Evolutionary conservation across 2,329 filamentous ascomycete species (phyloP), one percentile per base, ranked within the genome.

Genomic region (Hymenoscyphus fructigenus): DNA sequence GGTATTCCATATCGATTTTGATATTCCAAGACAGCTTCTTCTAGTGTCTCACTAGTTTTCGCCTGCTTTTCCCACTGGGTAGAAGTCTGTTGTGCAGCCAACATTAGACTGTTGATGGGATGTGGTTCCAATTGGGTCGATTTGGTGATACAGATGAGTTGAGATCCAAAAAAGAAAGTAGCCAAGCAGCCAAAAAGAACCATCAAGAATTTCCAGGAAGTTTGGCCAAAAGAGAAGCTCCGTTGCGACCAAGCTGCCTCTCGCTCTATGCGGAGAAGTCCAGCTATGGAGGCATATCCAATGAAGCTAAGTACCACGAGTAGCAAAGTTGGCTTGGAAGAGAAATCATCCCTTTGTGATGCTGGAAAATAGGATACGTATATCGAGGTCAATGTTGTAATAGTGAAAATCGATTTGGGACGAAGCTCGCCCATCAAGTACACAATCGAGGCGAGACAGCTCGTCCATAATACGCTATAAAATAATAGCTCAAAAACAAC

Each of bases 21-120:
- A 57, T 72, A 72, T 59, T 66, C 66, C 15, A 28, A 14, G 5
- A 71, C 67, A 15, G 70, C 70, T 36, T 57, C 60, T 53, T 58
- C 14, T 17, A 72, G 55, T 10, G 64, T 63, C 28, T 61, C 60
- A 53, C 66, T 70, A 5, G 29, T 28, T n/a, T 53, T 17, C 12
- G 69, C 69, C 61, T 70, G 67, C 15, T 53, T 62, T 23, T 41
- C 20, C 69, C 69, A 71, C 14, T 56, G 17, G 12, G 28, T 26
- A 14, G 63, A 61, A 29, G 36, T 56, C 12, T 23, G 32, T 10
- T 58, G 57, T 14, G 66, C 63, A 41, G 65, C 59, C 7, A 63
- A 50, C 12, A 69, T 66, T 29, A 70, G 63, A 10, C 32, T 36
- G 9, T 66, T 23, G 28, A 70, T 68, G 14, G 69, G 69, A 61